Base-by-base conservation (phyloP, 306 rosid genomes). In the Gastrolobium bilobum region DNA sequence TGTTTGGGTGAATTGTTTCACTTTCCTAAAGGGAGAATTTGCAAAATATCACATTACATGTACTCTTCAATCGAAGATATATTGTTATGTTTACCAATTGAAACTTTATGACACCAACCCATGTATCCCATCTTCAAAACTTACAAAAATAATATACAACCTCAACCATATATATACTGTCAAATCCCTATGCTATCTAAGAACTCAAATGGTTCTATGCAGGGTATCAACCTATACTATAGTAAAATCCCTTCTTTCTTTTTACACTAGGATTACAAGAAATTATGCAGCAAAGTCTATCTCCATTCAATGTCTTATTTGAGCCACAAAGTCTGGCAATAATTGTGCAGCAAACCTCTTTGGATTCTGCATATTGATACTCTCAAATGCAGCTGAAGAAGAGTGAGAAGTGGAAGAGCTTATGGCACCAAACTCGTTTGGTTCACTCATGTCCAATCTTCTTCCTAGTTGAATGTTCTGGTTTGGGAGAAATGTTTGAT, bases 71-170 rank as follows among this genome's bases (percentile, higher is more conserved):
- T 84, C 84, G 1, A 83, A 84, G 53, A 89, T 85, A 88, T 86
- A 84, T 76, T 80, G 84, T 89, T 83, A 82, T 83, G 78, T 85
- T 85, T 81, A 77, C 82, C 81, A 68, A 78, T 68, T 73, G 80
- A 88, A 87, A 64, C 78, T 87, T 92, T 80, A 87, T 87, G 86
- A 83, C 86, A 89, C 67, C 90, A 90, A 89, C 81, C 93, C 88
- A 78, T 71, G 89, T 85, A 85, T 83, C 90, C 91, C 82, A 90
- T 75, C 70, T 81, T 15, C 82, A 88, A 87, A 88, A 87, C 88
- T 89, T 74, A 89, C 91, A 94, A 94, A 88, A 94, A 82, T 87
- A 92, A 92, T 92, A 94, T 92, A 91, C 97, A 94, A 88, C 82
- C 90, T 89, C 91, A 92, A 90, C 82, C 91, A 90, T 86, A 88